Evolutionary conservation across 805 yeast genomes (phyloP).

Genomic region (Ascoidea asiatica): DNA sequence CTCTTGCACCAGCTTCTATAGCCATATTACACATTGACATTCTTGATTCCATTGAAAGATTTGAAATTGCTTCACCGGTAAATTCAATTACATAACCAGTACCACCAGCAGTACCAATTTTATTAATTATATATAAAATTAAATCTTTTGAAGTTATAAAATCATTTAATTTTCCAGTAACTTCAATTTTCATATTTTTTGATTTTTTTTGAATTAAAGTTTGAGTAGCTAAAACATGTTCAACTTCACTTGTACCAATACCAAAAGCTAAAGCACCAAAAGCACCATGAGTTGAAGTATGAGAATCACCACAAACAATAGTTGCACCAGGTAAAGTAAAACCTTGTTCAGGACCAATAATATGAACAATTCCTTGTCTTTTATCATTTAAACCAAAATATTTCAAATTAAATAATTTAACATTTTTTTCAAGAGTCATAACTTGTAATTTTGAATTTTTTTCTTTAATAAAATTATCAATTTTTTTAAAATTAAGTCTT

Average conservation of each 20-base stretch:
- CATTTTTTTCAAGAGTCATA: conserved; percentile 83
- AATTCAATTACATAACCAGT: conserved; percentile 95
- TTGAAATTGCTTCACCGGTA: conserved; percentile 89
- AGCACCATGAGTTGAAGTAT: conserved; percentile 98
- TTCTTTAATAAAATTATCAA: conserved; percentile 74
- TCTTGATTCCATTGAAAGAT: conserved; percentile 90
- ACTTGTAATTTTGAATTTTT: conserved; percentile 90
- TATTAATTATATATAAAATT: conserved; percentile 87
- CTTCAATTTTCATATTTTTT: conserved; percentile 84
- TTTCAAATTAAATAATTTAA: conserved; percentile 76
- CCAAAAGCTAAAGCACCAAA: conserved; percentile 97
- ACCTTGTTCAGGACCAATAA: conserved; percentile 98
- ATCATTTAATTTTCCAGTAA: conserved; percentile 70
- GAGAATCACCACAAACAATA: conserved; percentile 98
- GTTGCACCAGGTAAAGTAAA: conserved; percentile 98
- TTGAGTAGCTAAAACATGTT: conserved; percentile 97
- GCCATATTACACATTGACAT: conserved; percentile 99
- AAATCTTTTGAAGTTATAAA: conserved; percentile 96
- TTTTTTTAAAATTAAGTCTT: conserved; percentile 61
- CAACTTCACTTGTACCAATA: conserved; percentile 98
- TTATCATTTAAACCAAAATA: conserved; percentile 90
- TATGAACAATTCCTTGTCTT: conserved; percentile 97
- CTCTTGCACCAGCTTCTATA: conserved; percentile 98
- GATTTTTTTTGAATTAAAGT: conserved; percentile 90
- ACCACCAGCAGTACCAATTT: conserved; percentile 99